A percentile compares a stretch with the other conserved stretches of the same genome.
Conservation (phyloP, 78 protist species). For the Dictyostelium brefeldianum region DNA sequence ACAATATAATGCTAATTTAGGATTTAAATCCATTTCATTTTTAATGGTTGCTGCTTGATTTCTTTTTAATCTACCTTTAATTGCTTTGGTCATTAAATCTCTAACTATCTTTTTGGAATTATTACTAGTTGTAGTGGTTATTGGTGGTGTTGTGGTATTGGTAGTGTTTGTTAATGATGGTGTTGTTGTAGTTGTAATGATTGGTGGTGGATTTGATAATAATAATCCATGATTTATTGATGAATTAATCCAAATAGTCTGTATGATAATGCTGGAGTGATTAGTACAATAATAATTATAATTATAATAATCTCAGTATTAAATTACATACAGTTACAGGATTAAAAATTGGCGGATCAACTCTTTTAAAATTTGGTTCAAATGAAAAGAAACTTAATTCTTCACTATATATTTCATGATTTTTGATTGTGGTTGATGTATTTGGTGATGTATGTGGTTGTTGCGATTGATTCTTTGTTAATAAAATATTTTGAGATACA, state of each 20-base stretch:
- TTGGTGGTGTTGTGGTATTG: background rate
- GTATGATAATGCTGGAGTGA: too few species aligned
- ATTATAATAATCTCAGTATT: too few species aligned
- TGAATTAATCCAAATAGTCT: slow-evolving; percentile 67
- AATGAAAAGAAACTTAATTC: slow-evolving; percentile 62
- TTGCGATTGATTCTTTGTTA: background rate
- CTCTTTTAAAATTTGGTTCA: slow-evolving; percentile 60
- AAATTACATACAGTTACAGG: slow-evolving; percentile 37
- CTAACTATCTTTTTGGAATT: slow-evolving; percentile 57
- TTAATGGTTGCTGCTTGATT: slow-evolving; percentile 41
- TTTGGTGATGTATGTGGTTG: background rate
- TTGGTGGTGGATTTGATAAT: slow-evolving; percentile 17
- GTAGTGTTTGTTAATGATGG: background rate
- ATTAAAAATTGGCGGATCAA: slow-evolving; percentile 46
- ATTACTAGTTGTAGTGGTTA: background rate
- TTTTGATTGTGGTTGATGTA: background rate
- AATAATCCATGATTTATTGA: slow-evolving; percentile 58
- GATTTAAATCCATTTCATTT: slow-evolving; percentile 67
- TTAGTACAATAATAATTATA: too few species aligned
- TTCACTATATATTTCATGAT: slow-evolving; percentile 5
- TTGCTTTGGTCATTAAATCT: slow-evolving; percentile 73
- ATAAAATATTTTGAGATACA: slow-evolving; percentile 49
- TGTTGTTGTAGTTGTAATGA: background rate
- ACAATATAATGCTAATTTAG: slow-evolving; percentile 80
- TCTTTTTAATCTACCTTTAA: slow-evolving; percentile 49